A percentile compares a stretch with the other conserved stretches of the same genome.
phyloP scores from a whole-genome alignment of 345 rosid species.

The Eucalyptus leucophloia region DNA sequence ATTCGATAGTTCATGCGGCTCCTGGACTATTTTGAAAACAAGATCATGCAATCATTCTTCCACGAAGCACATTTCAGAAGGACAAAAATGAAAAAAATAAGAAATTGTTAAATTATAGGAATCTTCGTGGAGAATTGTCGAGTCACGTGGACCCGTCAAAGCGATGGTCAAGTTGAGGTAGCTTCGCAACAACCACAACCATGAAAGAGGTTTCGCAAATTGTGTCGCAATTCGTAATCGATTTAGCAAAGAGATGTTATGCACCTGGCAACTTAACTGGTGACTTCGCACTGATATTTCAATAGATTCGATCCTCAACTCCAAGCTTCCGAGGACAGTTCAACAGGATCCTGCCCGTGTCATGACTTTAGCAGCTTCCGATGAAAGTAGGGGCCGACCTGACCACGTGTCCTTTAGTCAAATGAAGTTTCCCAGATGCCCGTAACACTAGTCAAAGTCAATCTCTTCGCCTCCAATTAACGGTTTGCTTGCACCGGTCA shows the following conservation, averaged over 20 bases:
- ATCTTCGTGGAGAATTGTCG: neutral
- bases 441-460: neutral
- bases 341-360: neutral
- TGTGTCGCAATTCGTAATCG: neutral
- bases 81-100: neutral
- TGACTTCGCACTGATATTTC: neutral
- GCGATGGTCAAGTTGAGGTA: neutral
- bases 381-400: neutral
- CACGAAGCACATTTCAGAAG: neutral
- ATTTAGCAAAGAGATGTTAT: neutral
- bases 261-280: neutral
- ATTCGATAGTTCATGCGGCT: neutral
- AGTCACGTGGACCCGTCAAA: neutral
- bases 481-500: neutral
- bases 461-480: neutral
- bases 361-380: neutral
- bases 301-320: neutral
- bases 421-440: neutral
- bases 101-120: neutral
- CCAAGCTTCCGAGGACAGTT: neutral
- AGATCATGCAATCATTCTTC: neutral
- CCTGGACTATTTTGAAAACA: neutral
- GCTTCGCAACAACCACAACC: neutral
- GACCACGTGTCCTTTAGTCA: neutral
- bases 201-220: neutral